A percentile compares a stretch with the other conserved stretches of the same genome.
These are phyloP conservation scores for Capronia americana DNA, from an alignment of 2,329 filamentous ascomycete species.

Conservation along the genomic window DNA sequence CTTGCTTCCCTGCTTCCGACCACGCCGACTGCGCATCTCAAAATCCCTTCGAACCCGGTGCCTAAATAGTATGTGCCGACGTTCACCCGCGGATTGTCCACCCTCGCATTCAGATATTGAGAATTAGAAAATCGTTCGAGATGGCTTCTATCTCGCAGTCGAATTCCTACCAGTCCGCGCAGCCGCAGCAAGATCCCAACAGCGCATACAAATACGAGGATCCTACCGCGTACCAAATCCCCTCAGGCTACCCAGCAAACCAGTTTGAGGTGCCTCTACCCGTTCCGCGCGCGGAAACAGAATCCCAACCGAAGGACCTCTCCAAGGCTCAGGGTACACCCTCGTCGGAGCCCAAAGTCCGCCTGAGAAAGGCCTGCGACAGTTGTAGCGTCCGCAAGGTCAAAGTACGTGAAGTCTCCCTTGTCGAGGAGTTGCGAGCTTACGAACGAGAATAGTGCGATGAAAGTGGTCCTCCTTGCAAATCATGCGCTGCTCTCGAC, in stretches of 20 bases:
- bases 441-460: slow-evolving; percentile 60
- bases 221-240: slow-evolving; percentile 33
- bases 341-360: slow-evolving; percentile 43
- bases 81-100: slow-evolving; percentile 29
- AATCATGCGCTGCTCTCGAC: slow-evolving; percentile 68
- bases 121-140: slow-evolving; percentile 12
- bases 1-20: slow-evolving; percentile 16
- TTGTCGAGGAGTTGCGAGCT: slow-evolving; percentile 15
- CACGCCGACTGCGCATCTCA: slow-evolving; percentile 19
- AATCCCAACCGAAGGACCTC: slow-evolving; percentile 18
- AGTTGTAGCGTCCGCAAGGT: slow-evolving; percentile 61
- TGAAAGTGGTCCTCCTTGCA: slow-evolving; percentile 69
- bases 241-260: slow-evolving; percentile 28
- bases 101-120: slow-evolving; percentile 12
- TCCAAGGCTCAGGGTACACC: slow-evolving; percentile 23
- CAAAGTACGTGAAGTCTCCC: slow-evolving; percentile 49
- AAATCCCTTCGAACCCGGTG: slow-evolving; percentile 6
- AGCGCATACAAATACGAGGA: slow-evolving; percentile 36
- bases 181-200: slow-evolving; percentile 27
- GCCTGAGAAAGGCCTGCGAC: slow-evolving; percentile 60
- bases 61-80: slow-evolving; percentile 32
- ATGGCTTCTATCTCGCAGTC: slow-evolving; percentile 35
- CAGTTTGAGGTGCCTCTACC: slow-evolving; percentile 34
- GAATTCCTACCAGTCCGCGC: slow-evolving; percentile 27
- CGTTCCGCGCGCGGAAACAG: slow-evolving; percentile 22